These are phyloP conservation scores for Calonectria fujianensis DNA, from an alignment of 2,329 filamentous ascomycete genomes.

Conservation along the genomic window DNA sequence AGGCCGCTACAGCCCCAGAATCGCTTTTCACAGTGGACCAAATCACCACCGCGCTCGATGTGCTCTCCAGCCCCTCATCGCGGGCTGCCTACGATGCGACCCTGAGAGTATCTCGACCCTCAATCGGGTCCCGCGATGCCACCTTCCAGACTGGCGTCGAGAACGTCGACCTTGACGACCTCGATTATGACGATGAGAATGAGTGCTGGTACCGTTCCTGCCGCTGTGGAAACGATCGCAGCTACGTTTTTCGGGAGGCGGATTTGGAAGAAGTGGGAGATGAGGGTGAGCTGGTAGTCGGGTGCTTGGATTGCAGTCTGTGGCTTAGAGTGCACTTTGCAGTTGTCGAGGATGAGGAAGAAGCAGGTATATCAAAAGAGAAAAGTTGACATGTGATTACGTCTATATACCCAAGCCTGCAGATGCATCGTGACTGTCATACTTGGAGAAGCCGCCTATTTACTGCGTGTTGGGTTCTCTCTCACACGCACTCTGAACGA, in stretches of 20 bases:
- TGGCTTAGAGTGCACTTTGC: slow-evolving; percentile 80
- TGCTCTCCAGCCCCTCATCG: slow-evolving; percentile 70
- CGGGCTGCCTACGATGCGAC: slow-evolving; percentile 73
- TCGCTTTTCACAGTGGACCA: slow-evolving; percentile 75
- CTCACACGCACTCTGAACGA: background rate
- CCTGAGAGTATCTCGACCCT: slow-evolving; percentile 62
- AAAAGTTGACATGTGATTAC: slow-evolving; percentile 48
- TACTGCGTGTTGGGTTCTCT: background rate
- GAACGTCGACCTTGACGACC: slow-evolving; percentile 79
- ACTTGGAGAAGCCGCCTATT: background rate
- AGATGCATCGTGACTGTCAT: background rate
- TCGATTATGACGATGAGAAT: slow-evolving; percentile 70
- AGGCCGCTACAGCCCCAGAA: slow-evolving; percentile 57
- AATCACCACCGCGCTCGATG: slow-evolving; percentile 75
- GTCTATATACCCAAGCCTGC: background rate
- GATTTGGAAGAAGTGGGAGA: slow-evolving; percentile 77
- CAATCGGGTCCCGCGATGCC: slow-evolving; percentile 45
- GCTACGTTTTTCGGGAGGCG: slow-evolving; percentile 75
- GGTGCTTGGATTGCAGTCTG: slow-evolving; percentile 79
- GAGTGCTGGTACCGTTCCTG: slow-evolving; percentile 75
- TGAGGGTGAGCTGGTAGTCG: slow-evolving; percentile 77
- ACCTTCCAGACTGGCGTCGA: slow-evolving; percentile 77
- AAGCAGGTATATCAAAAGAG: slow-evolving; percentile 43
- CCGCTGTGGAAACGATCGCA: slow-evolving; percentile 78
- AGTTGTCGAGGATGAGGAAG: slow-evolving; percentile 64